Evolutionary conservation across 2,329 filamentous ascomycete species (phyloP), one percentile per base, ranked within the genome.

Genomic region (Fusarium duplospermum): DNA sequence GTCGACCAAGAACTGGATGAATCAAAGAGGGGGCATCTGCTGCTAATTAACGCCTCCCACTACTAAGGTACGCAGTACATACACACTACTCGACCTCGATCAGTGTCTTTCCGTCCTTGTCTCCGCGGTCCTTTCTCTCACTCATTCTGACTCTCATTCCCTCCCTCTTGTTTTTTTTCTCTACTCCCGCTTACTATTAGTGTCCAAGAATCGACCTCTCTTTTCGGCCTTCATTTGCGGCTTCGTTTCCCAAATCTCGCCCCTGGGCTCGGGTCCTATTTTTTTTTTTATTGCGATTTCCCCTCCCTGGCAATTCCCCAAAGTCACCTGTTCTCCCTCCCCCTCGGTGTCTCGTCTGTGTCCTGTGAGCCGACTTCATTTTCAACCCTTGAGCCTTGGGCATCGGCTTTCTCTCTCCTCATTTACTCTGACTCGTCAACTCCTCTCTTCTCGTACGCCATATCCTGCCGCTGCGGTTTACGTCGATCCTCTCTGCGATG

Each of bases 211-310:
- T 66, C 62, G 57, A 27, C 31, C 57, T 67, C 64, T 71, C 66
- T 24, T 69, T 62, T 62, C 57, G 29, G 58, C 45, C n/a, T 40
- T 58, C 33, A 67, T 47, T 57, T 52, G 42, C 62, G 29, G 40
- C 66, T 64, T 36, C 36, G 10, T 64, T 64, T 36, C 27, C 42
- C 52, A 57, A 50, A 64, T 74, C 64, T 74, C 59, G 62, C 75
- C 71, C 76, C 73, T 71, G 62, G 65, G 52, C 74, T 70, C 31
- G 61, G 67, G 66, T 61, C 64, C 66, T 63, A 31, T 66, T 73
- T 69, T 77, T 73, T 69, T 77, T 77, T 78, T 78, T 66, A 77
- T 78, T 78, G 73, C 77, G 61, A 75, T 76, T 75, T 45, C 74
- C 71, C 72, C 76, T 78, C 76, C 76, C 76, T 76, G 64, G 47